phyloP scores from a whole-genome alignment of 345 rosid species.

The Pugionium cornutum region DNA sequence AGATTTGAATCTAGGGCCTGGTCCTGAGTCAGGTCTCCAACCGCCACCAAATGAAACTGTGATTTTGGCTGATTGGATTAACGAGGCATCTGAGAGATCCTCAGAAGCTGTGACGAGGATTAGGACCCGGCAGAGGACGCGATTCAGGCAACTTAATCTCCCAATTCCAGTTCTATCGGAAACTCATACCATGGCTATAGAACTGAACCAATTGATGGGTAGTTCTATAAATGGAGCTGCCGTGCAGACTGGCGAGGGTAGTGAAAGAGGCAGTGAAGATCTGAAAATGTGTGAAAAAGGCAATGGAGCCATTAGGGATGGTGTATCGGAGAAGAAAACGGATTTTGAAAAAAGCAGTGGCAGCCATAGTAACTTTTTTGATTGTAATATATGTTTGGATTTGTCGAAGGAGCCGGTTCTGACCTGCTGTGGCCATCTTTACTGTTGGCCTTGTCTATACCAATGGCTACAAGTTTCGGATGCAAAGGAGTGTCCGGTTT shows the following conservation, averaged over 20 bases:
- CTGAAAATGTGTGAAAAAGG: constrained; percentile 70
- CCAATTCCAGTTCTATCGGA: constrained; percentile 45
- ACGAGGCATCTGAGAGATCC: constrained; percentile 50
- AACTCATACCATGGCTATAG: constrained; percentile 56
- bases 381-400: constrained; percentile 86
- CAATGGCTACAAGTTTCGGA: constrained; percentile 75
- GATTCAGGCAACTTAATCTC: constrained; percentile 56
- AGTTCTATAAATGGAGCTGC: constrained; percentile 48
- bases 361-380: constrained; percentile 71
- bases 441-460: constrained; percentile 93
- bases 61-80: constrained; percentile 65
- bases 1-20: constrained; percentile 92
- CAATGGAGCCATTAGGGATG: constrained; percentile 57
- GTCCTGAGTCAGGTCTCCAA: constrained; percentile 58
- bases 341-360: constrained; percentile 58
- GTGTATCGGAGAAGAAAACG: constrained; percentile 52
- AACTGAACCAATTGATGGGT: constrained; percentile 57
- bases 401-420: constrained; percentile 84
- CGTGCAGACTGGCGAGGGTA: constrained; percentile 87
- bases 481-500: constrained; percentile 93
- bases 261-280: constrained; percentile 74
- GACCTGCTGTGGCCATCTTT: constrained; percentile 94
- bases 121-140: constrained; percentile 50
- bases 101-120: constrained; percentile 62
- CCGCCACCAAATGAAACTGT: constrained; percentile 46